A percentile compares a stretch with the other conserved stretches of the same genome.
These are phyloP conservation scores for Sergeia podlipaevii DNA, from an alignment of 208 protist species.

Conservation along the genomic window DNA sequence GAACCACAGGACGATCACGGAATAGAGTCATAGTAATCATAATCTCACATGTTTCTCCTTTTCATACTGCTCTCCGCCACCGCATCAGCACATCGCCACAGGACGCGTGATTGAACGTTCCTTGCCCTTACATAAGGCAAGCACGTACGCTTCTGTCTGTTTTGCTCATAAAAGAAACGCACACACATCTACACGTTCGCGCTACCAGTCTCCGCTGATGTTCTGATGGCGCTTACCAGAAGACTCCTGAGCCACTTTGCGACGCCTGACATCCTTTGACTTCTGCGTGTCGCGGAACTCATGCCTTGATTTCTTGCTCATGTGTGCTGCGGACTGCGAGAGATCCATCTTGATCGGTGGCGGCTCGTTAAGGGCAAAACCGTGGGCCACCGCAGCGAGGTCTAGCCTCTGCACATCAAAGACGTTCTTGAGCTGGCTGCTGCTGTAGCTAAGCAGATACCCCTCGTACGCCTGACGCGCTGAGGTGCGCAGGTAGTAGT, in stretches of 20 bases:
- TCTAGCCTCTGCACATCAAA: constrained; percentile 98
- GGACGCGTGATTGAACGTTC: not conserved
- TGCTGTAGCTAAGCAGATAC: constrained; percentile 98
- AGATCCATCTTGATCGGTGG: constrained; percentile 91
- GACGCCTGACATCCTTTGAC: constrained; percentile 60
- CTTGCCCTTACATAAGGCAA: constrained; percentile 6
- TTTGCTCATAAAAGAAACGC: not conserved
- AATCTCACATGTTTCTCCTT: no score
- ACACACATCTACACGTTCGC: not conserved
- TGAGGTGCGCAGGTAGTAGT: constrained; percentile 98
- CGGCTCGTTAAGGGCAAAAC: constrained; percentile 90
- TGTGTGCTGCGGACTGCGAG: constrained; percentile 87
- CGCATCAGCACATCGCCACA: no score
- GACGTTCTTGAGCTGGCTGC: constrained; percentile 98
- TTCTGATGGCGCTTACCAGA: constrained; percentile 62
- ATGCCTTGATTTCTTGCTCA: constrained; percentile 85
- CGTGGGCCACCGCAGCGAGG: constrained; percentile 92
- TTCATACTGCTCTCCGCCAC: no score
- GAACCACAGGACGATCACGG: no score
- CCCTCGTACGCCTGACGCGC: constrained; percentile 97
- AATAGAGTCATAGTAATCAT: no score
- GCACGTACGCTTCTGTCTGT: not conserved
- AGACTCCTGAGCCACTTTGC: constrained; percentile 32
- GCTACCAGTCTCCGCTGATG: constrained; percentile 86
- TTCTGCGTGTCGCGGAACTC: constrained; percentile 75